These are phyloP conservation scores for Trichosporon sp. DNA, from an alignment of 1,284 basidiomycete species.

Conservation along the genomic window DNA sequence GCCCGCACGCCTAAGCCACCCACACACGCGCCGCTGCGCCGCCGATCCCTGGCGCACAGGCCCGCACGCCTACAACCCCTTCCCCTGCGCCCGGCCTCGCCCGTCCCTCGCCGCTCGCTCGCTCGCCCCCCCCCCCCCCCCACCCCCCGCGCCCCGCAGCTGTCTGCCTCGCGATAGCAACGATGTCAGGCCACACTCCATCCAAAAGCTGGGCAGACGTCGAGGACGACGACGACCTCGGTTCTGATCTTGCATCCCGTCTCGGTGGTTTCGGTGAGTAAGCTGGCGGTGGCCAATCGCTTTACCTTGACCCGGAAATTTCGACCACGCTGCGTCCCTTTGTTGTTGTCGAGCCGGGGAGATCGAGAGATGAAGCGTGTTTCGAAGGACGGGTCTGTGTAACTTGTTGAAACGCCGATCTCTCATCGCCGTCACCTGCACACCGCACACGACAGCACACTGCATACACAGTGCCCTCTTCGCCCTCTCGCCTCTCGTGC, in stretches of 20 bases:
- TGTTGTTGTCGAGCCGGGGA: slow-evolving; percentile 3
- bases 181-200: slow-evolving; percentile 15
- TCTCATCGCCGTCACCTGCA: background rate
- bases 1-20: slow-evolving; percentile 6
- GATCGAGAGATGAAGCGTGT: slow-evolving; percentile 4
- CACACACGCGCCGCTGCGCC: background rate
- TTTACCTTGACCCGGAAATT: background rate
- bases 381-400: slow-evolving; percentile 4
- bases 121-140: background rate
- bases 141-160: background rate
- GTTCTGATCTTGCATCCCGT: slow-evolving; percentile 31
- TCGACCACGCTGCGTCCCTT: background rate
- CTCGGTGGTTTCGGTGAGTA: slow-evolving; percentile 34
- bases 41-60: slow-evolving; percentile 17
- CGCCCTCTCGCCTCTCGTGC: too few relatives aligned
- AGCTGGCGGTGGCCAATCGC: background rate
- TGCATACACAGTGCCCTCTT: too few relatives aligned
- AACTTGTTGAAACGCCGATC: background rate
- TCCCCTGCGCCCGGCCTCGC: background rate
- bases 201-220: slow-evolving; percentile 41
- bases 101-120: background rate
- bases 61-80: slow-evolving; percentile 12
- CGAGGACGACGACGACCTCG: slow-evolving; percentile 36
- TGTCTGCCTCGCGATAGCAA: background rate
- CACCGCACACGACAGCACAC: background rate